A percentile compares a stretch with the other conserved stretches of the same genome.
Conservation (phyloP, 1,284 basidiomycete genomes). For the Heterobasidion parviporum region DNA sequence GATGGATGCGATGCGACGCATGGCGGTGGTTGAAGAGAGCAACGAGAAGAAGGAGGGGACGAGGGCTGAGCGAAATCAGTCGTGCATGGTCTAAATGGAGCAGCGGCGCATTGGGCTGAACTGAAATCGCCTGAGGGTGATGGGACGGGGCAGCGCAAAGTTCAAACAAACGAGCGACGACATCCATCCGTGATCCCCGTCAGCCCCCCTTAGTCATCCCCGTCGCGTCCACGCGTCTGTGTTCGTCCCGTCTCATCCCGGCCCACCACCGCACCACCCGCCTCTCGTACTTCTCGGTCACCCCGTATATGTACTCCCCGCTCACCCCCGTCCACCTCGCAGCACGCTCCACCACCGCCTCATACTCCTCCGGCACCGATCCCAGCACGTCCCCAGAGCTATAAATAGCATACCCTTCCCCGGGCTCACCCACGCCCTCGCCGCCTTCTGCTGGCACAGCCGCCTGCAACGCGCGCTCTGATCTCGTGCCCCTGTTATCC, state of each 20-base stretch:
- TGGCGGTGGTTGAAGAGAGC: slow-evolving; percentile 19
- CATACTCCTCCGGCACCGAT: slow-evolving; percentile 39
- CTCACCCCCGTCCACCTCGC: slow-evolving; percentile 45
- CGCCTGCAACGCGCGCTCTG: slow-evolving; percentile 4
- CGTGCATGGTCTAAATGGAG: slow-evolving; percentile 9
- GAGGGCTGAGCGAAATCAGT: slow-evolving; percentile 10
- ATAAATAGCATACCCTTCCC: slow-evolving; percentile 52
- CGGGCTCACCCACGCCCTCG: slow-evolving; percentile 29
- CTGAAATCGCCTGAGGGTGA: slow-evolving; percentile 9
- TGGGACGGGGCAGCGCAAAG: not conserved
- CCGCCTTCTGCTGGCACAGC: slow-evolving; percentile 10
- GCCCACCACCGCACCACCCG: slow-evolving; percentile 46
- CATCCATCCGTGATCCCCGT: not conserved
- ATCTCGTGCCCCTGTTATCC: slow-evolving; percentile 1
- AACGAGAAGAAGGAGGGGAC: slow-evolving; percentile 5
- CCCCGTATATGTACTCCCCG: slow-evolving; percentile 36
- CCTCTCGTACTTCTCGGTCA: slow-evolving; percentile 55
- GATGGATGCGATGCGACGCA: slow-evolving; percentile 48
- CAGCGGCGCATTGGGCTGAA: slow-evolving; percentile 2
- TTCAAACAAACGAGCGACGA: not conserved
- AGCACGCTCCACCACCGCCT: slow-evolving; percentile 36
- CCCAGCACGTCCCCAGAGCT: slow-evolving; percentile 52
- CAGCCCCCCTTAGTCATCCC: slow-evolving; percentile 12
- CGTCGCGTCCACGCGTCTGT: slow-evolving; percentile 6
- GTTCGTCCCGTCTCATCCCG: slow-evolving; percentile 13